phyloP scores from a whole-genome alignment of 2,329 filamentous ascomycete genomes.

The Monosporascus sp. region DNA sequence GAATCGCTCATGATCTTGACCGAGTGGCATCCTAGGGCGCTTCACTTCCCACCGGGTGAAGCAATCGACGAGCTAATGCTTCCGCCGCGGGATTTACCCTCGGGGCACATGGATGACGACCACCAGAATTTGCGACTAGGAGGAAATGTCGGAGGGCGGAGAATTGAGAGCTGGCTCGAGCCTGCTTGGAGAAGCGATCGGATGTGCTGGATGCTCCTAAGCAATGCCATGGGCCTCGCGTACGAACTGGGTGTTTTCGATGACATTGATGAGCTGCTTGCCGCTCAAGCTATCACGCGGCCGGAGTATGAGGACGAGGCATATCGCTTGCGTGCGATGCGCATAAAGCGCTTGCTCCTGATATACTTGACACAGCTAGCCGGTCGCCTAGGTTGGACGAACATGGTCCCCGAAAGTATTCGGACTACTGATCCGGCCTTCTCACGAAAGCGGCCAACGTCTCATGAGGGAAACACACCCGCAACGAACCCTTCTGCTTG shows the following conservation, averaged over 20 bases:
- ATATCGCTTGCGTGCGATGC: constrained; percentile 70
- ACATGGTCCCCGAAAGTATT: constrained; percentile 75
- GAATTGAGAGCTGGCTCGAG: constrained; percentile 94
- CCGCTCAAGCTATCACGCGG: constrained; percentile 51
- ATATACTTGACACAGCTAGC: constrained; percentile 94
- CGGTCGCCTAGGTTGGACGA: constrained; percentile 84
- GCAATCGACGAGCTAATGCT: constrained; percentile 64
- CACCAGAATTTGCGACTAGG: constrained; percentile 35
- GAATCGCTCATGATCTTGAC: constrained; percentile 92
- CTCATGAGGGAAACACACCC: constrained; percentile 53
- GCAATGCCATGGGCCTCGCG: constrained; percentile 80
- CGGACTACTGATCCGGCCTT: constrained; percentile 54
- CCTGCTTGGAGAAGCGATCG: constrained; percentile 91
- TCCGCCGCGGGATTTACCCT: constrained; percentile 49
- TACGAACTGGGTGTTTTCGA: constrained; percentile 97
- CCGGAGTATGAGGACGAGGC: constrained; percentile 68
- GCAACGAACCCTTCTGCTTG: constrained; percentile 52
- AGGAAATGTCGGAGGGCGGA: constrained; percentile 68
- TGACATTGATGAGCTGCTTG: constrained; percentile 67
- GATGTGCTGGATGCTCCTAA: constrained; percentile 97
- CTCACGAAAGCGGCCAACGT: constrained; percentile 42
- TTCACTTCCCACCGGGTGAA: constrained; percentile 87
- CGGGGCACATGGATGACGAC: constrained; percentile 36
- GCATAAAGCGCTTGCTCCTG: constrained; percentile 79
- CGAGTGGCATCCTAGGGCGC: constrained; percentile 91